phyloP scores from a whole-genome alignment of 2,329 filamentous ascomycete genomes.

The Acrocalymma vagum region DNA sequence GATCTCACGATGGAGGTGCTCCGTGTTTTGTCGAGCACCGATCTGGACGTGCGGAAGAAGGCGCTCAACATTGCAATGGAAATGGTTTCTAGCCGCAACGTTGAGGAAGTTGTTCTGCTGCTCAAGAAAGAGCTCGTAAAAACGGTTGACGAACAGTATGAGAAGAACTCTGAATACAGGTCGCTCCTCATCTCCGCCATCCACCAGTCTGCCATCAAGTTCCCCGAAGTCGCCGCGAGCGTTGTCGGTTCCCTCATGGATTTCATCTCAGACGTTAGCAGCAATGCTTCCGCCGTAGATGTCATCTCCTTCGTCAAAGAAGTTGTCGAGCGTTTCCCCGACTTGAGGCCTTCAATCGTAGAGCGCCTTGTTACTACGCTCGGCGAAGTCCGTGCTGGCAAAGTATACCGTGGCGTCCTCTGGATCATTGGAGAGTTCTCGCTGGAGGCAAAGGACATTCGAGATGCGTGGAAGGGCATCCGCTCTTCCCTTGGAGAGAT shows the following conservation, averaged over 20 bases:
- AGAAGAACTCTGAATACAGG: conserved; percentile 72
- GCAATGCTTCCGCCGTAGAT: conserved; percentile 94
- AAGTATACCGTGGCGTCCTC: conserved; percentile 94
- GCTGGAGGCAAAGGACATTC: conserved; percentile 89
- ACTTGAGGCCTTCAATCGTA: conserved; percentile 86
- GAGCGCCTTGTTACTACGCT: conserved; percentile 88
- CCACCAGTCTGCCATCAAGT: conserved; percentile 98
- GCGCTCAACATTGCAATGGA: conserved; percentile 89
- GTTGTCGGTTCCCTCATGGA: conserved; percentile 98
- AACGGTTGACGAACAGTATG: conserved; percentile 97
- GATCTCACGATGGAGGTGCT: conserved; percentile 97
- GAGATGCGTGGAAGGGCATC: conserved; percentile 96
- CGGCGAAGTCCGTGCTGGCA: conserved; percentile 91
- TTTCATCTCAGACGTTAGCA: conserved; percentile 98
- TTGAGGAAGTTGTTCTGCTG: conserved; percentile 94
- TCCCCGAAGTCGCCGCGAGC: conserved; percentile 96
- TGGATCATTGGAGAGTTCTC: conserved; percentile 99
- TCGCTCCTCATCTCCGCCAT: conserved; percentile 96
- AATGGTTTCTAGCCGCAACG: conserved; percentile 99
- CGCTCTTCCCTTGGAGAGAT: conserved; percentile 94
- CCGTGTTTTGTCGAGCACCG: conserved; percentile 90
- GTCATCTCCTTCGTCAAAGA: conserved; percentile 99
- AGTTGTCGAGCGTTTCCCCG: conserved; percentile 97
- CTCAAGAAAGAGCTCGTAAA: conserved; percentile 98
- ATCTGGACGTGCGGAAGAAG: conserved; percentile 94